Percentiles rank a stretch among this genome's conserved stretches.
Conservation (phyloP, 2,329 filamentous ascomycete species). For the Chaetomiaceae sp. region DNA sequence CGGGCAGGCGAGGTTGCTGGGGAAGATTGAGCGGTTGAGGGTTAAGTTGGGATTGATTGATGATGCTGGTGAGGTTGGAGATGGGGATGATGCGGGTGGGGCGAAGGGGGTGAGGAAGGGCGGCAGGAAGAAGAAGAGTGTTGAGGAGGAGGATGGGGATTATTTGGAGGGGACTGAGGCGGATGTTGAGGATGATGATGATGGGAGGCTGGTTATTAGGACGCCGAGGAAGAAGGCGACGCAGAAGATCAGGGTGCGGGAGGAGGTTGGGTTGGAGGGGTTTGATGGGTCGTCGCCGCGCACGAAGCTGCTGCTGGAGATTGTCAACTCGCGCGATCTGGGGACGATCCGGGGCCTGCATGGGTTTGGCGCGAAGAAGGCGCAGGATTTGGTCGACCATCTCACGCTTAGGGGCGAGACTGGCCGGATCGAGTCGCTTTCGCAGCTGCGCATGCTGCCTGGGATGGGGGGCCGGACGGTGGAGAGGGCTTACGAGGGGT, state of each 20-base stretch:
- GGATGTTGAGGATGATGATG: conserved; percentile 35
- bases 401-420: conserved; percentile 42
- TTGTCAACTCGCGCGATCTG: conserved; percentile 69
- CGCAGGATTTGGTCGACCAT: conserved; percentile 54
- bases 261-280: background rate
- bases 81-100: background rate
- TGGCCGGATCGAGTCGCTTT: conserved; percentile 42
- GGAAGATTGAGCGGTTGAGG: conserved; percentile 62
- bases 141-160: conserved; percentile 37
- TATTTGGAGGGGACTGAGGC: conserved; percentile 39
- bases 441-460: conserved; percentile 49
- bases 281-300: conserved; percentile 38
- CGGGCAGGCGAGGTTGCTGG: conserved; percentile 68
- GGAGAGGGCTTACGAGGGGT: conserved; percentile 51
- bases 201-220: conserved; percentile 12
- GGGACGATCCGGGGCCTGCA: conserved; percentile 60
- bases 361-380: conserved; percentile 69
- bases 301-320: conserved; percentile 58
- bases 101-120: background rate
- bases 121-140: conserved; percentile 22
- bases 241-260: background rate
- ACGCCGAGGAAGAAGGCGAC: conserved; percentile 11
- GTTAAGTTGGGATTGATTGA: conserved; percentile 41
- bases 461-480: conserved; percentile 54
- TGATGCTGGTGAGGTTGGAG: background rate